phyloP scores from a whole-genome alignment of 225 moss, liverwort and hornwort genomes.

The Sphagnum tenellum region DNA sequence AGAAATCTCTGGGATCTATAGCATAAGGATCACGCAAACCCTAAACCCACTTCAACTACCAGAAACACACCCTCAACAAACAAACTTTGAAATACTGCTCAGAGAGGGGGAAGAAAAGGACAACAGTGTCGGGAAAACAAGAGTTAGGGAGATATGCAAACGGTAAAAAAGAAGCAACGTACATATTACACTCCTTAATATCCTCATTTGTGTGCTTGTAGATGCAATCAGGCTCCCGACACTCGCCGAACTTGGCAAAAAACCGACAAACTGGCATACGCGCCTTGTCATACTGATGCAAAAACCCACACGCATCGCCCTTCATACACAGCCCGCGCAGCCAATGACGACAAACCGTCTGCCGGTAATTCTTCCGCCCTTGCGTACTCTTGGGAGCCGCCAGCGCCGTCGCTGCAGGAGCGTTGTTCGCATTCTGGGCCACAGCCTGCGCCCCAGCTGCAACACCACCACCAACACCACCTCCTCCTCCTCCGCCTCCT shows the following conservation, averaged over 20 bases:
- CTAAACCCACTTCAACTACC: too few species aligned
- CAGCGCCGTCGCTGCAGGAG: constrained; percentile 25
- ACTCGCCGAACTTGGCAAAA: constrained; percentile 99
- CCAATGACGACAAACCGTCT: constrained; percentile 98
- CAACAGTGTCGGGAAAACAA: not conserved
- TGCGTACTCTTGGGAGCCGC: constrained; percentile 55
- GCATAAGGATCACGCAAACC: too few species aligned
- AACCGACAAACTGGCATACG: constrained; percentile 99
- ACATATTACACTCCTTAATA: constrained; percentile 99
- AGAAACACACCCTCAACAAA: too few species aligned
- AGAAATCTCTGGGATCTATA: too few species aligned
- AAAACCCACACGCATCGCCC: constrained; percentile 95
- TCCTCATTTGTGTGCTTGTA: constrained; percentile 99
- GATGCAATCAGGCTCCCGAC: constrained; percentile 98
- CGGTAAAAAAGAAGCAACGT: constrained; percentile 3
- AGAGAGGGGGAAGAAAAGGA: constrained; percentile 1
- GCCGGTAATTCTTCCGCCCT: constrained; percentile 91
- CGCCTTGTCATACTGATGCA: constrained; percentile 98
- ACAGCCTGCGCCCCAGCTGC: constrained; percentile 18
- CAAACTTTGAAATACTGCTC: too few species aligned
- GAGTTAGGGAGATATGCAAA: not conserved
- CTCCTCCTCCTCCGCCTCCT: too few species aligned
- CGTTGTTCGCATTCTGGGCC: constrained; percentile 30
- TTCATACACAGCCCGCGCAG: constrained; percentile 97
- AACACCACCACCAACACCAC: too few species aligned